A percentile compares a stretch with the other conserved stretches of the same genome.
Conservation (phyloP, 768 basidiomycete genomes). For the Candolleomyces aberdarensis region DNA sequence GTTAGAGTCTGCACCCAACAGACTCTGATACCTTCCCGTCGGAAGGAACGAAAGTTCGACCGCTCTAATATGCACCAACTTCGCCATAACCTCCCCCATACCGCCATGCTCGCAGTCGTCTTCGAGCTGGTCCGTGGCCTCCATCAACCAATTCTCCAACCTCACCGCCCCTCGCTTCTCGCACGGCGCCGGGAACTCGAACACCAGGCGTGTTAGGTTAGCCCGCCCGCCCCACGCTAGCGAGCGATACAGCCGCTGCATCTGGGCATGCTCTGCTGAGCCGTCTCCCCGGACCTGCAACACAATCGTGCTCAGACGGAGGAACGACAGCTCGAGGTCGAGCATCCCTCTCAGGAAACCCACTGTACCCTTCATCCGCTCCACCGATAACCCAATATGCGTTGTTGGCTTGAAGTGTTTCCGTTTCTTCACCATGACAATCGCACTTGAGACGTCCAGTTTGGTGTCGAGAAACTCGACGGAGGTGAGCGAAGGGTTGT, state of each 20-base stretch:
- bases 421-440: conserved; percentile 2
- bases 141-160: neutral
- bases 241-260: neutral
- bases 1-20: too few relatives aligned
- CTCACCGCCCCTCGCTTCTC: neutral
- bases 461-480: conserved; percentile 5
- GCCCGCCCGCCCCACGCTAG: neutral
- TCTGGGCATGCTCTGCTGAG: neutral
- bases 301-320: neutral
- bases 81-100: neutral
- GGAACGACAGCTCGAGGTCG: conserved; percentile 7
- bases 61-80: neutral
- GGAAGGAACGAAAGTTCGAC: neutral
- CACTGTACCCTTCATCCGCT: neutral
- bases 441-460: neutral
- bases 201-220: neutral
- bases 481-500: neutral
- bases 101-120: neutral
- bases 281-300: conserved; percentile 2
- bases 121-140: neutral
- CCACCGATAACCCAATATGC: neutral
- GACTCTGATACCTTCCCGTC: neutral
- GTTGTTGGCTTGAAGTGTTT: neutral
- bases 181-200: neutral
- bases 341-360: conserved; percentile 3